Evolutionary conservation across 108 stramenopile genomes (phyloP).

Genomic region (Schizochytrium sp.): DNA sequence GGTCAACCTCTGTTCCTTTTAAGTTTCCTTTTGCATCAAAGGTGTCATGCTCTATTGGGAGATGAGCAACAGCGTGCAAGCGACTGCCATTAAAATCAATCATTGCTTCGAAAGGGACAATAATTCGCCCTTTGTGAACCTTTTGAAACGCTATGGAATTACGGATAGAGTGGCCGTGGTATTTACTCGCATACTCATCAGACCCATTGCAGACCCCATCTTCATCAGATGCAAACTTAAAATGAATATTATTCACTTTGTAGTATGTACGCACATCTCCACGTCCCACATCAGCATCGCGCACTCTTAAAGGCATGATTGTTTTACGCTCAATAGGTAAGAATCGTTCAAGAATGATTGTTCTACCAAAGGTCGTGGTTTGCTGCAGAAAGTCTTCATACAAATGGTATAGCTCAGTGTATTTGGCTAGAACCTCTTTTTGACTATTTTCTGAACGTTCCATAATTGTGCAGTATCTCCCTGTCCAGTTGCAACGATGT

Average conservation of each 20-base stretch:
- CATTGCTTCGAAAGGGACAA: conserved; percentile 66
- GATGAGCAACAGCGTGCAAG: conserved; percentile 71
- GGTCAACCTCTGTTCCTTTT: conserved; percentile 62
- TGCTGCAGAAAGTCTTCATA: conserved; percentile 62
- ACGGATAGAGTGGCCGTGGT: conserved; percentile 67
- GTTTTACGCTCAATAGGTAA: conserved; percentile 66
- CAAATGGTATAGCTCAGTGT: conserved; percentile 60
- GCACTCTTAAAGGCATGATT: conserved; percentile 60
- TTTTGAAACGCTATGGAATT: conserved; percentile 71
- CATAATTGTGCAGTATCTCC: conserved; percentile 56
- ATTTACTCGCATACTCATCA: conserved; percentile 76
- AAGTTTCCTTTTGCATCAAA: conserved; percentile 69
- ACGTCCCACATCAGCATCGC: conserved; percentile 68
- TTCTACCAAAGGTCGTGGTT: conserved; percentile 63
- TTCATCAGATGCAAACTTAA: conserved; percentile 72
- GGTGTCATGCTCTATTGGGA: conserved; percentile 62
- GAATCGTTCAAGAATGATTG: conserved; percentile 69
- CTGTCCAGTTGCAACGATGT: conserved; percentile 62
- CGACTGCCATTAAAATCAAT: conserved; percentile 76
- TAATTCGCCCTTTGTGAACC: conserved; percentile 49
- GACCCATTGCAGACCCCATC: conserved; percentile 76
- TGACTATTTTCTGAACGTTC: neutral
- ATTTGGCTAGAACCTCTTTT: conserved; percentile 37
- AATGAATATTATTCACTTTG: conserved; percentile 73
- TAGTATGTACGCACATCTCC: conserved; percentile 62